Percentiles rank a stretch among this genome's conserved stretches.
Conservation (phyloP, 768 basidiomycete genomes). For the Clathrus columnatus region DNA sequence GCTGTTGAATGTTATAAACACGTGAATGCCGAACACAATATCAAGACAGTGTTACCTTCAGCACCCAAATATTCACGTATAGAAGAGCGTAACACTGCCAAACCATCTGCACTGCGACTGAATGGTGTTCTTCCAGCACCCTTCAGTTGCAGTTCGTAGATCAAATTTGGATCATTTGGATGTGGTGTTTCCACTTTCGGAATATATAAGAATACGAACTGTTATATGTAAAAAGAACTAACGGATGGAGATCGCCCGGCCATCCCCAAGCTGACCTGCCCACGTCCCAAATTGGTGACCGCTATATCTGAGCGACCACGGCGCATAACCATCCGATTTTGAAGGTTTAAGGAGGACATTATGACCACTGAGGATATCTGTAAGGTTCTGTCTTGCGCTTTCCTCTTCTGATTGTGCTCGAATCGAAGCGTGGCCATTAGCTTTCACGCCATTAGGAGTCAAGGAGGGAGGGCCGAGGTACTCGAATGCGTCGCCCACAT, state of each 20-base stretch:
- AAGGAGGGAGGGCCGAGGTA: conserved; percentile 50
- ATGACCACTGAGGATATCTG: conserved; percentile 77
- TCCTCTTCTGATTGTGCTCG: neutral
- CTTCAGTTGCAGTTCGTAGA: conserved; percentile 88
- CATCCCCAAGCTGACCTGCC: conserved; percentile 95
- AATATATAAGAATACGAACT: neutral
- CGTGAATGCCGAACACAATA: neutral
- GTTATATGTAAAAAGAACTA: conserved; percentile 17
- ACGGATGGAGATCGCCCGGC: conserved; percentile 85
- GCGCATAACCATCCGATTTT: conserved; percentile 38
- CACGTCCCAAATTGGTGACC: conserved; percentile 85
- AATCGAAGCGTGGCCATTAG: neutral
- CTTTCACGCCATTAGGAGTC: neutral
- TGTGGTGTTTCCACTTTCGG: conserved; percentile 68
- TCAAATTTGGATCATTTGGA: conserved; percentile 41
- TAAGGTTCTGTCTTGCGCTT: conserved; percentile 48
- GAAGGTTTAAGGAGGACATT: conserved; percentile 50
- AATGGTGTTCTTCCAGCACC: conserved; percentile 93
- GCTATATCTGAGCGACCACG: conserved; percentile 87
- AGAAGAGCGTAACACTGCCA: conserved; percentile 91
- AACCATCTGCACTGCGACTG: conserved; percentile 84
- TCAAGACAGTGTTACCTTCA: conserved; percentile 51
- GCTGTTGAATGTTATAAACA: conserved; percentile 28
- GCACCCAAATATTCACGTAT: conserved; percentile 90
- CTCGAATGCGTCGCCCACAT: conserved; percentile 76